These are phyloP conservation scores for Pleurotus salmoneostramineus DNA, from an alignment of 768 basidiomycete species.

Conservation along the genomic window DNA sequence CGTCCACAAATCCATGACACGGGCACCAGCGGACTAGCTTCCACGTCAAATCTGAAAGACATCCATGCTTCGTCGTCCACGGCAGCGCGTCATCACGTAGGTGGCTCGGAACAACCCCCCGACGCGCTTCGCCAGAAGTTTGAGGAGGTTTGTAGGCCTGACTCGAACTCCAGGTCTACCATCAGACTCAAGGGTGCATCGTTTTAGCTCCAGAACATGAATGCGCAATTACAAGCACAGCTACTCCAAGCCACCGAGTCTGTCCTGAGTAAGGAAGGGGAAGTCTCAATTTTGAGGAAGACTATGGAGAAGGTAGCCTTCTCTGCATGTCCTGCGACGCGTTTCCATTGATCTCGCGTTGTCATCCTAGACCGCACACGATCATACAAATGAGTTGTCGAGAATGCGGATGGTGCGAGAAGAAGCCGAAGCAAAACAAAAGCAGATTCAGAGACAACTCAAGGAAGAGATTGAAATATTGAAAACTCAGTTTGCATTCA, in stretches of 20 bases:
- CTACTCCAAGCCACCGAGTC: constrained; percentile 45
- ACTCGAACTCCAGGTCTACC: constrained; percentile 10
- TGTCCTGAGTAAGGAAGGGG: constrained; percentile 62
- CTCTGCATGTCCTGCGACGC: neutral
- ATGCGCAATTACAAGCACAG: constrained; percentile 39
- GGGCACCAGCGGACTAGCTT: too few species aligned
- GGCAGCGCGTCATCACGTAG: neutral
- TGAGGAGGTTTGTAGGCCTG: constrained; percentile 38
- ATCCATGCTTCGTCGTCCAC: neutral
- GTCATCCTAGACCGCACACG: constrained; percentile 44
- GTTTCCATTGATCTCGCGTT: neutral
- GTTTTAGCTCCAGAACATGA: constrained; percentile 46
- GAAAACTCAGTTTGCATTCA: constrained; percentile 67
- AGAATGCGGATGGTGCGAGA: constrained; percentile 59
- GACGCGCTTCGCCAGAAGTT: constrained; percentile 8
- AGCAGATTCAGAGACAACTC: constrained; percentile 54
- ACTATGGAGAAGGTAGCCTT: constrained; percentile 59
- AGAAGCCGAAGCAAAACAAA: constrained; percentile 53
- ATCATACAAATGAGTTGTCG: constrained; percentile 52
- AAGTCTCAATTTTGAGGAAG: constrained; percentile 63
- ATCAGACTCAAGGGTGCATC: constrained; percentile 6
- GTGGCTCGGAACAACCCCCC: neutral
- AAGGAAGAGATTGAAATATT: constrained; percentile 68
- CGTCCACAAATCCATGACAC: too few species aligned
- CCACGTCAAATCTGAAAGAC: too few species aligned